These are phyloP conservation scores for Colletotrichum acutatum DNA, from an alignment of 2,329 filamentous ascomycete species.

Conservation along the genomic window DNA sequence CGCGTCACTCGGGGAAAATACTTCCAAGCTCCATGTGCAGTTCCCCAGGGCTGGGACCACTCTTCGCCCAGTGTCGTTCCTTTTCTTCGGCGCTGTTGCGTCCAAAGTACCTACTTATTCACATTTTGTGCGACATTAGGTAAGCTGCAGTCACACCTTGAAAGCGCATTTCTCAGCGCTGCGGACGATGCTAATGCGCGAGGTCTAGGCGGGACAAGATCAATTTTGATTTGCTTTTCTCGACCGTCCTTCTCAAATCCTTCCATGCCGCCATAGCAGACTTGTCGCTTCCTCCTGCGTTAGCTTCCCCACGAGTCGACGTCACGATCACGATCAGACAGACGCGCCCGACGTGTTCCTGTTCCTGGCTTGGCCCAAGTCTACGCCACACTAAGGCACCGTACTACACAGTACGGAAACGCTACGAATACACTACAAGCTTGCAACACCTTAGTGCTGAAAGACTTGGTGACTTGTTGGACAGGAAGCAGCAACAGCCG, in stretches of 20 bases:
- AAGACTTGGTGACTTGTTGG: not conserved
- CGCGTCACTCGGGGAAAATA: not conserved
- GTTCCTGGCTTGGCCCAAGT: constrained; percentile 21
- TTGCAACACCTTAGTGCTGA: not conserved
- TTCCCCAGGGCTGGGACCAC: not conserved
- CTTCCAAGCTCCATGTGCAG: not conserved
- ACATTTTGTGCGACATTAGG: not conserved
- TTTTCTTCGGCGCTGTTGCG: not conserved
- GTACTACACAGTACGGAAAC: not conserved
- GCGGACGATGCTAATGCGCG: not conserved
- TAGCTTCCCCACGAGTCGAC: constrained; percentile 13
- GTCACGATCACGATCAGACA: constrained; percentile 22
- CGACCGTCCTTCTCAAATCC: not conserved
- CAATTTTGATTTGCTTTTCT: constrained; percentile 3
- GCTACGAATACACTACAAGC: too few species aligned
- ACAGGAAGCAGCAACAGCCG: not conserved
- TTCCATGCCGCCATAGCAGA: constrained; percentile 1
- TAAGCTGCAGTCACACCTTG: not conserved
- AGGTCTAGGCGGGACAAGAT: not conserved
- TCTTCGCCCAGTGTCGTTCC: not conserved
- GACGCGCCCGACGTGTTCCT: constrained; percentile 1
- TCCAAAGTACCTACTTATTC: not conserved
- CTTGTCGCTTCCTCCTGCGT: constrained; percentile 8
- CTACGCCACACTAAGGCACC: not conserved
- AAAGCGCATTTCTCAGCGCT: not conserved